These are phyloP conservation scores for Pezicula carpinea DNA, from an alignment of 2,329 filamentous ascomycete species.

Conservation along the genomic window DNA sequence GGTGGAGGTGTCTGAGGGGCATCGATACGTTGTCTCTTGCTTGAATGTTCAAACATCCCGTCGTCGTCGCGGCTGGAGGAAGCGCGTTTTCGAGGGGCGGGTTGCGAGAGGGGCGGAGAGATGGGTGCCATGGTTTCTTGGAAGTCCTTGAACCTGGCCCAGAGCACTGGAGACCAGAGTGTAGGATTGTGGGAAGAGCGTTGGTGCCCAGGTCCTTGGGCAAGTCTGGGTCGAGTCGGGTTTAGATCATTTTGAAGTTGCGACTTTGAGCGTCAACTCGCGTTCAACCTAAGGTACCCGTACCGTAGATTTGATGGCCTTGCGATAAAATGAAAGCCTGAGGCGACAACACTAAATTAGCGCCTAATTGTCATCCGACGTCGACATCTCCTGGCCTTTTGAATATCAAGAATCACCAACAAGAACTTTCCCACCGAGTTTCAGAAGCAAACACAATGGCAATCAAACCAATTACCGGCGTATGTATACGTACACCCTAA, in stretches of 20 bases:
- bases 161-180: too few relatives aligned
- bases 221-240: too few relatives aligned
- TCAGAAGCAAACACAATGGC: slow-evolving; percentile 25
- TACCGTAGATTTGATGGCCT: neutral
- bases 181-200: neutral
- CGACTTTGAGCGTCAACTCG: neutral
- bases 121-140: slow-evolving; percentile 16
- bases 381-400: slow-evolving; percentile 12
- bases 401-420: slow-evolving; percentile 22
- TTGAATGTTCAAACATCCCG: slow-evolving; percentile 15
- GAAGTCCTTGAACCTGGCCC: too few relatives aligned
- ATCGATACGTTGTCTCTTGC: slow-evolving; percentile 22
- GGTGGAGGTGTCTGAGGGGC: slow-evolving; percentile 20
- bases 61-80: slow-evolving; percentile 23
- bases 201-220: neutral
- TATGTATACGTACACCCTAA: slow-evolving; percentile 18
- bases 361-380: slow-evolving; percentile 16
- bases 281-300: too few relatives aligned
- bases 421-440: slow-evolving; percentile 21
- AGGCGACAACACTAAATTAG: neutral
- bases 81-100: slow-evolving; percentile 11
- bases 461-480: slow-evolving; percentile 33
- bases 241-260: neutral
- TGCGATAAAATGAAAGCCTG: neutral
- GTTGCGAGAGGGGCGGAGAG: slow-evolving; percentile 20